Conservation (phyloP, 78 protist species). For the Dictyostelium firmibasis region DNA sequence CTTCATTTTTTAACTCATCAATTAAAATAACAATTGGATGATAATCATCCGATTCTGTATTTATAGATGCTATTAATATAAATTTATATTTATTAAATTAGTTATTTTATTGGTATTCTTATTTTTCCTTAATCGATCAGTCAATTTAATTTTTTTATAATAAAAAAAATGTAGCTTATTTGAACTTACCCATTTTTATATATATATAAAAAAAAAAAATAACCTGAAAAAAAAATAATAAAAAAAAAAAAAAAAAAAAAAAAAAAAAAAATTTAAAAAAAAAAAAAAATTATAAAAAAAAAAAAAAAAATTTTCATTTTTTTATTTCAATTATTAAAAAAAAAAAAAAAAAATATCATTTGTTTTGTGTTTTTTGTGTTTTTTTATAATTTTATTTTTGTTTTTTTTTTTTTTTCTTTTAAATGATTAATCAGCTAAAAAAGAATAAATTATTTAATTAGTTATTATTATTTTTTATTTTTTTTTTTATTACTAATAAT, state of each 20-base stretch:
- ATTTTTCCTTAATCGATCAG: background rate
- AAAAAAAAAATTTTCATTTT: too few species aligned
- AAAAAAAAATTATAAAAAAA: background rate
- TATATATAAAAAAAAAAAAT: background rate
- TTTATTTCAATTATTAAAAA: background rate
- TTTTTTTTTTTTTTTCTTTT: too few species aligned
- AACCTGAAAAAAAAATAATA: background rate
- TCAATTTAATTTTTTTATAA: background rate
- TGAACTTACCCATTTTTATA: conserved; percentile 16
- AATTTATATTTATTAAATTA: background rate
- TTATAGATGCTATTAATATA: conserved; percentile 34
- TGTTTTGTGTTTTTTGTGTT: too few species aligned
- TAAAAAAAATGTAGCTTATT: background rate
- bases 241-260: background rate
- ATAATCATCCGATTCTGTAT: conserved; percentile 60
- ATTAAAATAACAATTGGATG: conserved; percentile 91
- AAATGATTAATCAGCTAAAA: too few species aligned
- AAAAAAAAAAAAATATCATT: background rate
- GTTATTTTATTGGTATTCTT: background rate
- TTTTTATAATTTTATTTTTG: too few species aligned
- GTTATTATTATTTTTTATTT: background rate
- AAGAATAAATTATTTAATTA: too few species aligned
- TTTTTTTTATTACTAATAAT: background rate
- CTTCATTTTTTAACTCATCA: conserved; percentile 96
- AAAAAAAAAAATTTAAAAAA: background rate